Base-by-base conservation (phyloP, 2,329 filamentous ascomycete genomes). In the Tolypocladium guangdongense region DNA sequence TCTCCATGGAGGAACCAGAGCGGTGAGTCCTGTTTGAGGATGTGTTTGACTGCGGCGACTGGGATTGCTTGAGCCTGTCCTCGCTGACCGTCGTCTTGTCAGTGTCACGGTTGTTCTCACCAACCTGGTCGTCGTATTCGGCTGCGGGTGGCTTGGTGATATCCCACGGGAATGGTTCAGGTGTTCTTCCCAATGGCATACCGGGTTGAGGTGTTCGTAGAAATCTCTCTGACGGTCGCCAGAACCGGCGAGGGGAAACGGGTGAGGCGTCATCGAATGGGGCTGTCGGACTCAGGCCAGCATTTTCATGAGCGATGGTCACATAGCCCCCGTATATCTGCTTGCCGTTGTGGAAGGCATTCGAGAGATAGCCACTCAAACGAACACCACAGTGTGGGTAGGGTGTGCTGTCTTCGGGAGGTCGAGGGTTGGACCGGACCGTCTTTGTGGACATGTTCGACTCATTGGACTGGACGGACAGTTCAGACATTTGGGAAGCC, bases 321-420 rank as follows among this genome's bases (percentile, higher is more conserved):
- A 62, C 52, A 16, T 55, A 24, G 2, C 59, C 62, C 1, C 54
- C 60, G 38, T 59, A 61, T 3, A 64, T 61, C 5, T 47, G 52
- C 12, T 47, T 57, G 16, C 60, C 51, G 0, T 53, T 39, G 5
- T 53, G 54, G 22, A 49, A 54, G 14, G 32, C 47, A 11, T 55
- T 58, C n/a, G 43, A 48, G 4, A 59, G 61, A 49, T 64, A 61
- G 0, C 56, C 60, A 22, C 60, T 62, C 6, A 59, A 51, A 3
- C 58, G 57, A 3, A 47, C 30, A 10, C 55, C 59, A 20, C 61
- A 65, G 33, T 60, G 51, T 0, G 61, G 64, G 53, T 66, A 63
- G 7, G 65, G 65, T 0, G 64, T 68, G 53, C 64, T 66, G 1
- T 66, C 63, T 37, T 66, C 63, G 4, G 64, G 64, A 0, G 62